Base-by-base conservation (phyloP, 176 grass and related monocot species). In the Aegilops bicornis region DNA sequence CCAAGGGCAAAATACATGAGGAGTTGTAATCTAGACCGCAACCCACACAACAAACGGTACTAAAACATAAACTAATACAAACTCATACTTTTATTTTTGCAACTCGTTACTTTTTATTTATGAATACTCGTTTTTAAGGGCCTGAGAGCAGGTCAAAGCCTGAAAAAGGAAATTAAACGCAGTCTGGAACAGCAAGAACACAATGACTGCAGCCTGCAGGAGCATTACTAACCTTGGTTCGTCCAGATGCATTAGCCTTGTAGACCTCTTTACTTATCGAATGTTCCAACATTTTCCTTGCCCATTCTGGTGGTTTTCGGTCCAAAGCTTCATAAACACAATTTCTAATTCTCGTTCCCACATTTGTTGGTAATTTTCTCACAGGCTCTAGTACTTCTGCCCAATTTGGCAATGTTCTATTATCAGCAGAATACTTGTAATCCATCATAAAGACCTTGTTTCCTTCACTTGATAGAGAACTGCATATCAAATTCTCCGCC, bases 301-400 rank as follows among this genome's bases (percentile, higher is more conserved):
- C 97, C 97, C 94, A 96, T 82, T 98, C 97, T 86, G 94, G 97
- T 50, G 97, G 94, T 76, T 92, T 91, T 82, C 39, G 86, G 15
- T 94, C 94, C 76, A 98, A 84, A 62, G 94, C 84, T 87, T 96
- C 86, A 83, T 91, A 92, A 82, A 98, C 89, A n/a, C 94, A 98
- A 83, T 94, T 98, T 91, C 97, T 96, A 47, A 98, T 96, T 91
- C 97, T 92, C 35, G 97, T 98, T 71, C 97, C 97, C 47, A 98
- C 97, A 92, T 98, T 98, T 67, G 94, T 98, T 16, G 94, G 97
- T 45, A 98, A 85, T 86, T 98, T 98, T 86, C 86, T 92, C 78
- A 98, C 97, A 78, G 90, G 92, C 82, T 96, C 97, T 77, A 98
- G 56, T 67, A 89, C 89, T 82, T 94, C 86, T 82, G 94, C 97